Evolutionary conservation across 768 basidiomycete species (phyloP).

Genomic region (Tylopilus felleus): DNA sequence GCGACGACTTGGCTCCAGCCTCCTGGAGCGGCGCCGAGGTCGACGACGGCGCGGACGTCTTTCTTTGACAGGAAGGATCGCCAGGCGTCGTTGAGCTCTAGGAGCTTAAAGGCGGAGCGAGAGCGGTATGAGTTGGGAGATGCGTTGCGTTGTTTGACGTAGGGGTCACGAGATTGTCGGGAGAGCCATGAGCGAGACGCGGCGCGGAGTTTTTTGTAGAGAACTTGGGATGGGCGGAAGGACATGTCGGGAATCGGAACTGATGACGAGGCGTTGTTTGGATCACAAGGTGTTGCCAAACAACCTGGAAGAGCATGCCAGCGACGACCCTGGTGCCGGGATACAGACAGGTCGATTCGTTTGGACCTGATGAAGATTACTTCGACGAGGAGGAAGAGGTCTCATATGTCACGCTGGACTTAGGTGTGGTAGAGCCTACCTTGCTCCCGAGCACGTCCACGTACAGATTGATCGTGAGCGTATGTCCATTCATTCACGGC

Average conservation of each 20-base stretch:
- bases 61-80: slow-evolving; percentile 47
- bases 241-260: slow-evolving; percentile 17
- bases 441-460: slow-evolving; percentile 67
- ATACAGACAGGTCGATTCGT: slow-evolving; percentile 62
- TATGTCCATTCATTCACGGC: background rate
- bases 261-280: slow-evolving; percentile 22
- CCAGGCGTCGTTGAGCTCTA: slow-evolving; percentile 67
- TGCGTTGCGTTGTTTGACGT: slow-evolving; percentile 54
- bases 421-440: slow-evolving; percentile 68
- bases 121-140: slow-evolving; percentile 61
- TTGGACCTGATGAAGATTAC: slow-evolving; percentile 68
- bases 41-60: slow-evolving; percentile 66
- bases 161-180: slow-evolving; percentile 69
- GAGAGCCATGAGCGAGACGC: slow-evolving; percentile 63
- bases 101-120: slow-evolving; percentile 88
- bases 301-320: slow-evolving; percentile 17
- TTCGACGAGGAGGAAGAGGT: slow-evolving; percentile 53
- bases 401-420: slow-evolving; percentile 69
- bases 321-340: slow-evolving; percentile 45
- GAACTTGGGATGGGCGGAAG: slow-evolving; percentile 36
- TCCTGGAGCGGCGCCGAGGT: slow-evolving; percentile 90
- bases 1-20: slow-evolving; percentile 91
- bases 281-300: slow-evolving; percentile 25
- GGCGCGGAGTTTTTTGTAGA: slow-evolving; percentile 30
- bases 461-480: slow-evolving; percentile 71